Conservation (phyloP, 2,329 filamentous ascomycete species). For the Clarireedia paspali region DNA sequence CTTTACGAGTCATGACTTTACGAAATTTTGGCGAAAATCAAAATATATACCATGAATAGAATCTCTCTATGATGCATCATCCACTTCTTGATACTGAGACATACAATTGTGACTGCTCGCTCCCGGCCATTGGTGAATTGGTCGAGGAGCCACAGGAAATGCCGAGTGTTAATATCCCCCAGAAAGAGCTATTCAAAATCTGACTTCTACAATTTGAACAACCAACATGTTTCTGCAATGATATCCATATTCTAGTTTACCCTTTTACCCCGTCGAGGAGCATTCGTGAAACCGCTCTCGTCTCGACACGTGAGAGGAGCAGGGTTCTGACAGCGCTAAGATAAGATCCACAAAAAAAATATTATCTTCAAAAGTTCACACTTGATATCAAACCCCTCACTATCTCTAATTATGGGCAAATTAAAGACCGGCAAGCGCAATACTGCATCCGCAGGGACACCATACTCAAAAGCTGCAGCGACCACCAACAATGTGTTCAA, state of each 20-base stretch:
- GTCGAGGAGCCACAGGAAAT: background rate
- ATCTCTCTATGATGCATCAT: background rate
- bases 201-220: no score
- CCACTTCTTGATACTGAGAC: background rate
- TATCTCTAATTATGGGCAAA: constrained; percentile 26
- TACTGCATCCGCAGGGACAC: constrained; percentile 25
- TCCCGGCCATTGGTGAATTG: background rate
- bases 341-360: background rate
- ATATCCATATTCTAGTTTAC: no score
- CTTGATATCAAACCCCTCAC: background rate
- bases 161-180: no score
- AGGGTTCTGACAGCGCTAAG: background rate
- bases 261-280: background rate
- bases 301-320: constrained; percentile 3
- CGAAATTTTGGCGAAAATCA: background rate
- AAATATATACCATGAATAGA: background rate
- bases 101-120: no score
- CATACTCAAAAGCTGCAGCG: constrained; percentile 25
- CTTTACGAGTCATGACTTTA: constrained; percentile 9
- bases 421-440: constrained; percentile 28
- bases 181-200: no score
- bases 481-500: constrained; percentile 79
- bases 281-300: background rate
- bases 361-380: constrained; percentile 1
- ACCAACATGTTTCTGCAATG: no score